Conservation (phyloP, 2,329 filamentous ascomycete genomes). For the Aschersonia sp. region DNA sequence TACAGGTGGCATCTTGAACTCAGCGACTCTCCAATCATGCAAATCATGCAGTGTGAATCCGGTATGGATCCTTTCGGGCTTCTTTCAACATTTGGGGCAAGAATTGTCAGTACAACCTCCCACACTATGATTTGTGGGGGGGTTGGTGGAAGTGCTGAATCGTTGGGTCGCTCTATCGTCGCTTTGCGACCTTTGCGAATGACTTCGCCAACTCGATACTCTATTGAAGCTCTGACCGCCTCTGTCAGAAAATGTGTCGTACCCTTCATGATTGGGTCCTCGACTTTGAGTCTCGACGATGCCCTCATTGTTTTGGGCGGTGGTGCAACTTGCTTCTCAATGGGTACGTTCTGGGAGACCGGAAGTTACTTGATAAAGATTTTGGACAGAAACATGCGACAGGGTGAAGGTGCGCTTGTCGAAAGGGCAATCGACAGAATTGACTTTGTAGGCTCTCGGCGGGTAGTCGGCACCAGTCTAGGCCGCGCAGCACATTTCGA, state of each 20-base stretch:
- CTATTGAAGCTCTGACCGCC: conserved; percentile 2
- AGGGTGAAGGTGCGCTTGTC: not conserved
- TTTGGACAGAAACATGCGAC: not conserved
- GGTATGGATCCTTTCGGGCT: not conserved
- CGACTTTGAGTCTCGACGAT: conserved; percentile 31
- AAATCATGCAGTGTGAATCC: conserved; percentile 7
- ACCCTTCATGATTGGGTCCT: conserved; percentile 60
- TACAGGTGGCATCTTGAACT: conserved; percentile 41
- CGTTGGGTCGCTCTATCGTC: conserved; percentile 15
- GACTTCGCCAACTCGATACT: conserved; percentile 17
- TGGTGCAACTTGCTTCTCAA: conserved; percentile 79
- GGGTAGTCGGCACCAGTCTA: conserved; percentile 2
- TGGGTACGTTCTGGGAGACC: conserved; percentile 73
- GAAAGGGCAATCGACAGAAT: not conserved
- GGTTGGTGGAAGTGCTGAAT: conserved; percentile 12
- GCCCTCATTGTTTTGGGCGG: conserved; percentile 56
- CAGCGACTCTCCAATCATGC: conserved; percentile 8
- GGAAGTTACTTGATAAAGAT: conserved; percentile 32
- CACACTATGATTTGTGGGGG: conserved; percentile 17
- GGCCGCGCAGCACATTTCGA: conserved; percentile 5
- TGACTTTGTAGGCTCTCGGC: not conserved
- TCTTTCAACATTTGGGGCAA: conserved; percentile 19
- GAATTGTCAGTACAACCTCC: conserved; percentile 9
- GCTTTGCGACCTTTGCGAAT: conserved; percentile 9
- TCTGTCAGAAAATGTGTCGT: conserved; percentile 1